Conservation (phyloP, 805 yeast species). For the Yarrowia keelungensis region DNA sequence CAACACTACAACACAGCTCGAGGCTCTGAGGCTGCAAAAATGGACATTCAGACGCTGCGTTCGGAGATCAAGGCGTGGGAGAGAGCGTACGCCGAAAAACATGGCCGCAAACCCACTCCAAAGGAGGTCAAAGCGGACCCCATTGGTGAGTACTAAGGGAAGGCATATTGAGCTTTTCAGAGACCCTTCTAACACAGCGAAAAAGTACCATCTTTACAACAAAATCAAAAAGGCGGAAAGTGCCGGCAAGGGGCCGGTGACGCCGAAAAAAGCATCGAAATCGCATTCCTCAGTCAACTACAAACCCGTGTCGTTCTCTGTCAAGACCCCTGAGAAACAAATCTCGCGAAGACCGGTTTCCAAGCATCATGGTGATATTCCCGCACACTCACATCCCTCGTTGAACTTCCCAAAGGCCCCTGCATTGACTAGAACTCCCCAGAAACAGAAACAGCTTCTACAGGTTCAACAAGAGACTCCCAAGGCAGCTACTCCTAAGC, state of each 20-base stretch:
- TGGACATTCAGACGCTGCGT: constrained; percentile 48
- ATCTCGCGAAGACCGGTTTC: constrained; percentile 8
- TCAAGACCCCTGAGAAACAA: constrained; percentile 11
- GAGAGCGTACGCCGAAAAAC: constrained; percentile 51
- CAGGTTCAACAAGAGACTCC: constrained; percentile 2
- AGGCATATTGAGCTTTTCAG: too few relatives aligned
- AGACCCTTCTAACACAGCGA: constrained; percentile 4
- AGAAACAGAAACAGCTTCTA: neutral
- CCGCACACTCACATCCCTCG: neutral
- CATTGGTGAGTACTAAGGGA: constrained; percentile 39
- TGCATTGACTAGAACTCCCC: constrained; percentile 6
- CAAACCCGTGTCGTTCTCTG: constrained; percentile 20
- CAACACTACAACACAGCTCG: neutral
- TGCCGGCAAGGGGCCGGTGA: neutral
- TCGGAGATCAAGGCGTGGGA: constrained; percentile 64
- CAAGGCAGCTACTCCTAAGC: constrained; percentile 15
- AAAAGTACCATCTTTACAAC: constrained; percentile 31
- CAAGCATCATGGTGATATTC: neutral
- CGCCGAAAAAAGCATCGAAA: constrained; percentile 10
- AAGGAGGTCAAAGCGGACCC: constrained; percentile 56
- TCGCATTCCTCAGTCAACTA: neutral
- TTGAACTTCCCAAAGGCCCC: neutral
- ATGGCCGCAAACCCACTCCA: constrained; percentile 57
- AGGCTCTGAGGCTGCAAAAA: constrained; percentile 1
- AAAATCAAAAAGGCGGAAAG: constrained; percentile 16